These are phyloP conservation scores for Parsonsia alboflavescens DNA, from an alignment of 257 asterid genomes.

Conservation along the genomic window DNA sequence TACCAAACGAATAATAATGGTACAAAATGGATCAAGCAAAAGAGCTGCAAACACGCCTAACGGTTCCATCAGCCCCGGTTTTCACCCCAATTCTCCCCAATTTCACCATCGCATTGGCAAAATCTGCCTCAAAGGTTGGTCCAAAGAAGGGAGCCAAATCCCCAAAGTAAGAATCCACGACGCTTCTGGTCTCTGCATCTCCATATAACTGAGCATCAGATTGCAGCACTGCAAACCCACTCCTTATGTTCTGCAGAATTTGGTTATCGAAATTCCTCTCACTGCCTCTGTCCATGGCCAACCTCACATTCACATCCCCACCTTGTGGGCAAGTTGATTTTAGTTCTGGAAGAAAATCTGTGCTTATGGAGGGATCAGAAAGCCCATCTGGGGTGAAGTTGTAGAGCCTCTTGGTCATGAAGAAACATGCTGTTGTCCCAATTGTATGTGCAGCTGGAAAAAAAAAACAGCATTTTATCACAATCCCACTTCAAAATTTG, in stretches of 20 bases:
- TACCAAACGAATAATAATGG: not conserved
- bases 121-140: conserved; percentile 61
- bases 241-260: conserved; percentile 51
- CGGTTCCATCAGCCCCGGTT: conserved; percentile 53
- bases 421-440: conserved; percentile 92
- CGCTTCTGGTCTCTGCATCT: conserved; percentile 40
- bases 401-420: conserved; percentile 75
- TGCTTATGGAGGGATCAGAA: conserved; percentile 71
- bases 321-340: conserved; percentile 45
- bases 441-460: conserved; percentile 72
- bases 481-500: too few species aligned
- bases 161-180: conserved; percentile 73
- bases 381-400: conserved; percentile 38
- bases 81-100: conserved; percentile 74
- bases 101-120: conserved; percentile 55
- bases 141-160: conserved; percentile 32
- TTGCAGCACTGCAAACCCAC: conserved; percentile 65
- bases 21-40: conserved; percentile 23
- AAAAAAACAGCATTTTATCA: not conserved
- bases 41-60: conserved; percentile 60
- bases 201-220: conserved; percentile 69
- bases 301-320: conserved; percentile 48
- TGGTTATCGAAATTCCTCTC: conserved; percentile 42
- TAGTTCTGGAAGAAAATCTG: conserved; percentile 51
- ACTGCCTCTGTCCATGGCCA: conserved; percentile 59